Base-by-base conservation (phyloP, 176 grass and related monocot genomes). In the Aechmea fasciata region DNA sequence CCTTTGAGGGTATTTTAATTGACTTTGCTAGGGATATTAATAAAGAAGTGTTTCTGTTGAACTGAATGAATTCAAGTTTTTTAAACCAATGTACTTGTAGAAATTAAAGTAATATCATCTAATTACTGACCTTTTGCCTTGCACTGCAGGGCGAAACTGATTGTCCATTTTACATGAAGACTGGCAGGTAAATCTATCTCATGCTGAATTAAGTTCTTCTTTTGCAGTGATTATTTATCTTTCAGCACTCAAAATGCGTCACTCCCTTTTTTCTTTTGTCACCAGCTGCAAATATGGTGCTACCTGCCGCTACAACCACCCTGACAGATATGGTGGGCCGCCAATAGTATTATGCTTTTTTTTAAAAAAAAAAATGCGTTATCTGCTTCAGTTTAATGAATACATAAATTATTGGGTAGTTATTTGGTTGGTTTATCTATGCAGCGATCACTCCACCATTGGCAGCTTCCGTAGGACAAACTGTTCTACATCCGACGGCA, bases 141-240 rank as follows among this genome's bases (percentile, higher is more conserved):
- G 6, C 75, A 66, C 79, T 87, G 66, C 69, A 99, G 94, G 90
- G 82, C 70, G 87, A 93, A 88, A 50, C 51, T 69, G 90, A 99
- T 85, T 99, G 94, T 29, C 76, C 94, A 63, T 99, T 99, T 86
- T 99, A 93, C 69, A 65, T 99, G 70, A 93, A 99, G 80, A 99
- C 82, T 59, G 90, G 94, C 80, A 90, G 89, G 93, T 97, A 79
- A 48, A 41, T 33, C 65, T 17, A 74, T 51, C 65, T 68, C 63
- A 1, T 65, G 20, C 65, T 77, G 11, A 47, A 71, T 41, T 65
- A 15, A 50, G 41, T 15, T 66, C 5, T 50, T 51, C 71, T 78
- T 11, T 26, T 82, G 64, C 13, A 33, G 19, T 48, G 70, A 13
- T 47, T 3, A 76, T 81, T 52, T 26, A 47, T 47, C 78, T 48